phyloP scores from a whole-genome alignment of 768 basidiomycete species.

The Suillus ampliporus region DNA sequence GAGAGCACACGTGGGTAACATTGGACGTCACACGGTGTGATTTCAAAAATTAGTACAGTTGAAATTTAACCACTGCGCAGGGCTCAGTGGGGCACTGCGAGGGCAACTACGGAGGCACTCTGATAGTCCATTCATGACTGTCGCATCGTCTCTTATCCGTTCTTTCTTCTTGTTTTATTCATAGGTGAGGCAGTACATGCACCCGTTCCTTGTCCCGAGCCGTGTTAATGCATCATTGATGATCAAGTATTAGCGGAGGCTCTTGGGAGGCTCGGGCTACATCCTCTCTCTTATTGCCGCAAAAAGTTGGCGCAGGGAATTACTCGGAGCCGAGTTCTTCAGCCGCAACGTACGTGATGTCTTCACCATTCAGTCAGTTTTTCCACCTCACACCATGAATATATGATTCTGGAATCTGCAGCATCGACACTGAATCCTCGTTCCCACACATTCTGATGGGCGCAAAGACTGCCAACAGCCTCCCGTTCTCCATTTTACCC shows the following conservation, averaged over 20 bases:
- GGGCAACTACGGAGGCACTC: conserved; percentile 14
- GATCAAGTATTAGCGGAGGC: conserved; percentile 1
- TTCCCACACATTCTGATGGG: conserved; percentile 36
- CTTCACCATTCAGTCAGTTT: conserved; percentile 2
- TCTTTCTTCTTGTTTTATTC: conserved; percentile 14
- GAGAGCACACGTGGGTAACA: not conserved
- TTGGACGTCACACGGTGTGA: conserved; percentile 2
- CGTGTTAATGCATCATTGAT: conserved; percentile 9
- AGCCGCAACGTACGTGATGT: not conserved
- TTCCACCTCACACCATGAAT: conserved; percentile 8
- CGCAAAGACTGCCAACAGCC: conserved; percentile 35
- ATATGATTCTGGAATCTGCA: not conserved
- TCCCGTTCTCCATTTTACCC: conserved; percentile 45
- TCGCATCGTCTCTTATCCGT: conserved; percentile 9
- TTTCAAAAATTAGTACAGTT: conserved; percentile 8
- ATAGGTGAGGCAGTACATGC: conserved; percentile 12
- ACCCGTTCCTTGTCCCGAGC: conserved; percentile 6
- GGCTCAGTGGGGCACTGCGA: conserved; percentile 27
- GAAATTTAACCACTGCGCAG: not conserved
- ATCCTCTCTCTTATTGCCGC: conserved; percentile 2
- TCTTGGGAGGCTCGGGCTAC: conserved; percentile 3
- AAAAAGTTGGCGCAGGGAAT: conserved; percentile 7
- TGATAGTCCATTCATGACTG: conserved; percentile 16
- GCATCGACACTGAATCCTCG: not conserved
- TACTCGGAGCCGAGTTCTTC: conserved; percentile 6